Conservation (phyloP, 768 basidiomycete species). For the Rhodotorula graminis region DNA sequence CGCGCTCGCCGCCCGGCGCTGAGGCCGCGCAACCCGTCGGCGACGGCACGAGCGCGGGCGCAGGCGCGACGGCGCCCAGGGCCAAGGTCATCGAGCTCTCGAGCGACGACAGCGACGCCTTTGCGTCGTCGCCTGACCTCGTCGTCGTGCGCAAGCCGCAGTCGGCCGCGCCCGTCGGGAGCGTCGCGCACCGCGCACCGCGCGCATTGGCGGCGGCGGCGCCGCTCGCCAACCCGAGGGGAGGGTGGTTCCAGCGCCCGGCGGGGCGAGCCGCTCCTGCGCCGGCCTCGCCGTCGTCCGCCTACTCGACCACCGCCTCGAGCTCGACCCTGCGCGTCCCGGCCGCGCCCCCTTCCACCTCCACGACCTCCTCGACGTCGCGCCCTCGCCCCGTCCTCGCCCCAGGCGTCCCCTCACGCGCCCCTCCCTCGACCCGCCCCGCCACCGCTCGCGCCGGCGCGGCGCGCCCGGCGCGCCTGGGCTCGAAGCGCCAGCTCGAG, state of each 20-base stretch:
- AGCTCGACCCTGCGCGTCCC: no score
- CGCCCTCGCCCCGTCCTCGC: background rate
- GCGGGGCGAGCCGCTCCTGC: no score
- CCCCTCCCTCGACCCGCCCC: background rate
- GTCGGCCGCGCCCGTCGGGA: background rate
- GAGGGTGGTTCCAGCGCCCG: constrained; percentile 5
- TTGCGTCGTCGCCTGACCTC: background rate
- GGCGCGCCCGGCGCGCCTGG: background rate
- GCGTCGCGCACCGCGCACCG: no score
- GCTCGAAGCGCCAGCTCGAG: background rate
- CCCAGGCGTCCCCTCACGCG: background rate
- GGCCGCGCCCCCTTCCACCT: no score
- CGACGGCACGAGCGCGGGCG: no score
- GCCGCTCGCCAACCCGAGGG: background rate
- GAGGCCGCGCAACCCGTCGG: no score
- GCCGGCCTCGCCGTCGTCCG: background rate
- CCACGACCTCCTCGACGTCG: background rate
- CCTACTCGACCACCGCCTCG: background rate
- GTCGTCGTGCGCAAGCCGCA: background rate
- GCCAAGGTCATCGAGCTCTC: background rate
- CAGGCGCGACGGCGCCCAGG: background rate
- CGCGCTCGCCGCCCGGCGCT: no score
- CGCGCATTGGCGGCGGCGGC: no score
- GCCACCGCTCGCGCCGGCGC: background rate
- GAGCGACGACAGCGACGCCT: background rate